phyloP scores from a whole-genome alignment of 2,329 filamentous ascomycete species.

The Cladophialophora yegresii region DNA sequence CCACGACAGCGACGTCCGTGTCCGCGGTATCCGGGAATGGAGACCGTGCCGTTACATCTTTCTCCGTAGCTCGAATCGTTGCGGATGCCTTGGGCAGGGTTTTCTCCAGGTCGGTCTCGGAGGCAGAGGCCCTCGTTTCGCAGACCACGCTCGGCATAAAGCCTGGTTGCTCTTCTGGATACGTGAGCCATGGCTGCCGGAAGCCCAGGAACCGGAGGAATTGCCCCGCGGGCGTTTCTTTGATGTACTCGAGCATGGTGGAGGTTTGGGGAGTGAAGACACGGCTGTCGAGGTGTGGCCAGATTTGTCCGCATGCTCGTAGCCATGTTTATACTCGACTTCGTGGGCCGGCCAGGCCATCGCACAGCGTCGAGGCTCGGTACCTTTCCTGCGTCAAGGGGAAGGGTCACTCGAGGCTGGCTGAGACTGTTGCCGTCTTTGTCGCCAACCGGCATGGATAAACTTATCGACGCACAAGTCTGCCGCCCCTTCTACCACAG shows the following conservation, averaged over 20 bases:
- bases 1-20: conserved; percentile 39
- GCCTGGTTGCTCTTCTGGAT: conserved; percentile 19
- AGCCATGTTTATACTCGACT: conserved; percentile 3
- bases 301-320: neutral
- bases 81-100: neutral
- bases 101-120: conserved; percentile 9
- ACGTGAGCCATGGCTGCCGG: conserved; percentile 7
- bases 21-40: conserved; percentile 18
- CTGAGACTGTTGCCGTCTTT: neutral
- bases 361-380: neutral
- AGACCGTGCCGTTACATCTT: neutral
- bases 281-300: neutral
- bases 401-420: neutral
- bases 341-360: neutral
- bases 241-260: conserved; percentile 11
- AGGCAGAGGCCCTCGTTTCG: neutral
- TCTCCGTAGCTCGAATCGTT: neutral
- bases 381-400: neutral
- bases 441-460: neutral
- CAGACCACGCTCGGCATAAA: conserved; percentile 4
- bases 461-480: neutral
- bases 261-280: neutral
- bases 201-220: conserved; percentile 22
- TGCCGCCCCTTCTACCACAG: neutral
- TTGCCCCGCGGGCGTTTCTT: conserved; percentile 26